A percentile compares a stretch with the other conserved stretches of the same genome.
phyloP scores from a whole-genome alignment of 2,329 filamentous ascomycete genomes.

The Diaporthe capsici region DNA sequence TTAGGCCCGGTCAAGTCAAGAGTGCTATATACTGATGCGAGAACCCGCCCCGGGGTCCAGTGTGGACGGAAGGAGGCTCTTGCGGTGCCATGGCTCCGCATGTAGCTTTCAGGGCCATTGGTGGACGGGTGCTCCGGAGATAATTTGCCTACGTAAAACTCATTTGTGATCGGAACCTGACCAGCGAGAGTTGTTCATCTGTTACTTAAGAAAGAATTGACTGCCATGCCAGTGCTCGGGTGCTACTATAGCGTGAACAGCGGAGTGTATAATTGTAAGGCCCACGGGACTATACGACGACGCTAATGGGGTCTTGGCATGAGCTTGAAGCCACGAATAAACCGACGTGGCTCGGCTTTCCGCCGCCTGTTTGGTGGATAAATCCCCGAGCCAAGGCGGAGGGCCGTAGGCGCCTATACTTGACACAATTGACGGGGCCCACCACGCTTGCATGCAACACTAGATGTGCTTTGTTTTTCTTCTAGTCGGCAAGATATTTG shows the following conservation, averaged over 20 bases:
- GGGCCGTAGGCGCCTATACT: conserved; percentile 8
- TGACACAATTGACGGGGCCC: conserved; percentile 10
- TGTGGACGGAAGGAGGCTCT: not conserved
- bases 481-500: not conserved
- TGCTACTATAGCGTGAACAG: not conserved
- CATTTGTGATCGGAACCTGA: conserved; percentile 16
- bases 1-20: not conserved
- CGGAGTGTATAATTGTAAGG: not conserved
- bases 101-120: not conserved
- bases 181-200: conserved; percentile 22
- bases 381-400: conserved; percentile 26
- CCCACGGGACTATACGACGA: not conserved
- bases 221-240: not conserved
- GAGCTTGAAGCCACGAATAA: conserved; percentile 30
- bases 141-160: not conserved
- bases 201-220: conserved; percentile 8
- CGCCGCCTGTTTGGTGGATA: conserved; percentile 20
- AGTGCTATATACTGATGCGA: not conserved
- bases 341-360: conserved; percentile 1
- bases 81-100: conserved; percentile 16
- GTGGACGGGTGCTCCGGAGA: conserved; percentile 12
- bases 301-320: conserved; percentile 21
- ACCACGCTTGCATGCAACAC: conserved; percentile 5
- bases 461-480: not conserved
- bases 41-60: not conserved